Evolutionary conservation across 2,329 filamentous ascomycete species (phyloP).

Genomic region (Corinectria fuckeliana): DNA sequence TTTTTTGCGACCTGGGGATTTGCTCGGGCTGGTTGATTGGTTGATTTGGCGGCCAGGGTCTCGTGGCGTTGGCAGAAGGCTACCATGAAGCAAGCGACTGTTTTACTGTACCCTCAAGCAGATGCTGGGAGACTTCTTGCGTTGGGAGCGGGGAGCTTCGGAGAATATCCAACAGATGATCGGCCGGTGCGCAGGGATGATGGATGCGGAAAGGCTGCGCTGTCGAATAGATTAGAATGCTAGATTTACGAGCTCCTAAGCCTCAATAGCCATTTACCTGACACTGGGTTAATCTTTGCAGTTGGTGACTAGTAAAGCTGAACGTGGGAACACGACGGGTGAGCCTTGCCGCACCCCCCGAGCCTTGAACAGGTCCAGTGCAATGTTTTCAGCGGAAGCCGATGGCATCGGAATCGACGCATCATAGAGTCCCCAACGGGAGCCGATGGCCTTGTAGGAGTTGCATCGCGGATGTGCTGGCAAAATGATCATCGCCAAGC

Average conservation of each 20-base stretch:
- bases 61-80: not conserved
- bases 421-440: not conserved
- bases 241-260: constrained; percentile 3
- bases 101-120: not conserved
- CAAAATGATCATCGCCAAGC: constrained; percentile 14
- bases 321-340: not conserved
- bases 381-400: constrained; percentile 4
- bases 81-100: not conserved
- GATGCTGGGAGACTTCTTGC: not conserved
- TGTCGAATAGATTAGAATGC: constrained; percentile 11
- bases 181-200: constrained; percentile 9
- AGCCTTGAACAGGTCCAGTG: not conserved
- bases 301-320: not conserved
- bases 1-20: not conserved
- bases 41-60: not conserved
- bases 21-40: not conserved
- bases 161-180: constrained; percentile 19
- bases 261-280: constrained; percentile 10
- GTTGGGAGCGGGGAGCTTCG: constrained; percentile 7
- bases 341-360: not conserved
- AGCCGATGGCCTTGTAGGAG: not conserved
- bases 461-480: constrained; percentile 5
- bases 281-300: not conserved
- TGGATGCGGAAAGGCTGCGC: not conserved
- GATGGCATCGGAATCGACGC: not conserved